These are phyloP conservation scores for Chalciporus sphaerocephalus DNA, from an alignment of 768 basidiomycete species.

Conservation along the genomic window DNA sequence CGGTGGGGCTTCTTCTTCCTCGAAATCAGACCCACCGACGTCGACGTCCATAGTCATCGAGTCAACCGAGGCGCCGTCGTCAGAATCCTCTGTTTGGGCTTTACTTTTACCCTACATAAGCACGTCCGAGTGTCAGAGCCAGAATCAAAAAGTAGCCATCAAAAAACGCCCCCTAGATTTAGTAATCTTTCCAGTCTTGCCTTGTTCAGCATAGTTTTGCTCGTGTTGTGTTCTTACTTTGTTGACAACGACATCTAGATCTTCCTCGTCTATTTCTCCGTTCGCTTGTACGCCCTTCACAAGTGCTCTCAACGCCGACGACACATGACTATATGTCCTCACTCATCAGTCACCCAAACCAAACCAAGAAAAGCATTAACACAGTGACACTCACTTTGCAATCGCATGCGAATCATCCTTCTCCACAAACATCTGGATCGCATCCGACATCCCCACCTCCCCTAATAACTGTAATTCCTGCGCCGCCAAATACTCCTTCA, in stretches of 20 bases:
- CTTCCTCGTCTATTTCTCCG: slow-evolving; percentile 66
- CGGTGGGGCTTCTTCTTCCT: slow-evolving; percentile 45
- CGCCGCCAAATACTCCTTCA: slow-evolving; percentile 85
- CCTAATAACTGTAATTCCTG: slow-evolving; percentile 91
- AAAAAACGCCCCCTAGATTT: slow-evolving; percentile 44
- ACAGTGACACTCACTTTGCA: slow-evolving; percentile 68
- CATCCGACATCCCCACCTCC: slow-evolving; percentile 88
- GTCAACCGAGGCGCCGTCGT: slow-evolving; percentile 48
- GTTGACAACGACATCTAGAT: slow-evolving; percentile 67
- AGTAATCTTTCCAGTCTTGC: slow-evolving; percentile 32
- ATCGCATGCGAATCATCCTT: slow-evolving; percentile 97
- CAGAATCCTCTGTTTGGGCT: slow-evolving; percentile 48
- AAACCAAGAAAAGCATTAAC: too few relatives aligned
- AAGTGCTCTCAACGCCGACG: slow-evolving; percentile 50
- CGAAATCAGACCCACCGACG: slow-evolving; percentile 46
- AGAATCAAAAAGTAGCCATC: neutral
- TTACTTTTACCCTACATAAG: slow-evolving; percentile 47
- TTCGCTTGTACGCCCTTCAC: slow-evolving; percentile 66
- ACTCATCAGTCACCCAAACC: neutral
- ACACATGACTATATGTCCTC: slow-evolving; percentile 62
- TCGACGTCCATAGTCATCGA: slow-evolving; percentile 81
- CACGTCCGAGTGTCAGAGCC: neutral
- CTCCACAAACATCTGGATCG: slow-evolving; percentile 93
- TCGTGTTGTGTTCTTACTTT: slow-evolving; percentile 72
- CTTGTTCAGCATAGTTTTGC: slow-evolving; percentile 52